A percentile compares a stretch with the other conserved stretches of the same genome.
phyloP scores from a whole-genome alignment of 257 asterid genomes.

The Jacaranda copaia region DNA sequence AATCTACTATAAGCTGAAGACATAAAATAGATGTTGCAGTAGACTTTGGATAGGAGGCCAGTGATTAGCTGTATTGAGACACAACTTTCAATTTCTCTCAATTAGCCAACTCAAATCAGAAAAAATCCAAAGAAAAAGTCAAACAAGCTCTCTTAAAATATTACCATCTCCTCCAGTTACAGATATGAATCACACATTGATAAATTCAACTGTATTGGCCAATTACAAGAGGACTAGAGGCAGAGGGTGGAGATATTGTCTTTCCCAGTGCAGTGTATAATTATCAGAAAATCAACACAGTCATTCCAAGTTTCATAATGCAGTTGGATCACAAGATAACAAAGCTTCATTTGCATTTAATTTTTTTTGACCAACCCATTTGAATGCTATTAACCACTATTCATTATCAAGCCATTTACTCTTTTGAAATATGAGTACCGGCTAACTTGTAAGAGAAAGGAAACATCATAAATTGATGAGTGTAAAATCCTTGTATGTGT shows the following conservation, averaged over 20 bases:
- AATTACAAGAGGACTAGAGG: background rate
- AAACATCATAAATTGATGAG: too few relatives aligned
- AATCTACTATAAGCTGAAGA: conserved; percentile 5
- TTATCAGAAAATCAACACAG: background rate
- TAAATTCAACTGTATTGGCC: background rate
- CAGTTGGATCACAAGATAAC: too few relatives aligned
- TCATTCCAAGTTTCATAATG: too few relatives aligned
- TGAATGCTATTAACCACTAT: too few relatives aligned
- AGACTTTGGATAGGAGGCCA: background rate
- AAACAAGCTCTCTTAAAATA: background rate
- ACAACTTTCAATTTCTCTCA: too few relatives aligned
- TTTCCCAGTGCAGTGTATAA: background rate
- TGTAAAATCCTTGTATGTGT: too few relatives aligned
- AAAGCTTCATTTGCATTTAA: too few relatives aligned
- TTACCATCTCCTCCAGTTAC: background rate
- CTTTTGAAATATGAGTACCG: too few relatives aligned
- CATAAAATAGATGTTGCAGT: background rate
- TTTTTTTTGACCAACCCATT: too few relatives aligned
- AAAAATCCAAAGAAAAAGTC: background rate
- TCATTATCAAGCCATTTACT: too few relatives aligned
- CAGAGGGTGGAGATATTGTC: background rate
- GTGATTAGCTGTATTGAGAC: too few relatives aligned
- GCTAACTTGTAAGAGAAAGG: too few relatives aligned
- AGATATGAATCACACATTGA: background rate
- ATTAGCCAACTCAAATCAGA: background rate